phyloP scores from a whole-genome alignment of 1,284 basidiomycete species.

The Sanghuangporus baumii region DNA sequence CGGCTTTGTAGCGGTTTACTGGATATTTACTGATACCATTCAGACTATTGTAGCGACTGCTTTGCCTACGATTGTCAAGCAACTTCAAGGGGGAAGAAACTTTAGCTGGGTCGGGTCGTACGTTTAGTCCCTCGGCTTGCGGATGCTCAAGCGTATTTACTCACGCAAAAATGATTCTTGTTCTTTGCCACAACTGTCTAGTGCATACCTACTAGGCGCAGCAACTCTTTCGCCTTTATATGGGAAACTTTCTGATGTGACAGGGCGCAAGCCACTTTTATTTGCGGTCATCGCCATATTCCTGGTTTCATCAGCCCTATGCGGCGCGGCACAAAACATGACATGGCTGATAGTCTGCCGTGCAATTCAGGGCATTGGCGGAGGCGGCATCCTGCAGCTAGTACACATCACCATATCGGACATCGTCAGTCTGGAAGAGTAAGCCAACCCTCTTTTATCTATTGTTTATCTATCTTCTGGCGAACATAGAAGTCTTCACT shows the following conservation, averaged over 20 bases:
- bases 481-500: background rate
- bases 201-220: slow-evolving; percentile 69
- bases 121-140: slow-evolving; percentile 18
- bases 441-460: slow-evolving; percentile 24
- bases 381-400: slow-evolving; percentile 67
- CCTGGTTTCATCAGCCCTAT: slow-evolving; percentile 76
- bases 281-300: slow-evolving; percentile 66
- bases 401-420: slow-evolving; percentile 74
- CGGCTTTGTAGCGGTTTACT: background rate
- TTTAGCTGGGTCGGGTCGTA: slow-evolving; percentile 79
- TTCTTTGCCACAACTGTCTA: slow-evolving; percentile 22
- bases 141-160: background rate
- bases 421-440: slow-evolving; percentile 74
- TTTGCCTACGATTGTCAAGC: slow-evolving; percentile 69
- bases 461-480: slow-evolving; percentile 1
- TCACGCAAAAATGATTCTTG: background rate
- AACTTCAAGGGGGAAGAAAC: slow-evolving; percentile 61
- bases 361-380: slow-evolving; percentile 80
- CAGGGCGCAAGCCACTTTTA: slow-evolving; percentile 71
- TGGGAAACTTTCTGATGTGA: slow-evolving; percentile 67
- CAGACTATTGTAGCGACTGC: slow-evolving; percentile 78
- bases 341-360: slow-evolving; percentile 68
- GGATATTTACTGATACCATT: background rate
- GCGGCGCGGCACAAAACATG: slow-evolving; percentile 78
- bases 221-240: slow-evolving; percentile 68